phyloP scores from a whole-genome alignment of 306 rosid species.

The Rosa persica region DNA sequence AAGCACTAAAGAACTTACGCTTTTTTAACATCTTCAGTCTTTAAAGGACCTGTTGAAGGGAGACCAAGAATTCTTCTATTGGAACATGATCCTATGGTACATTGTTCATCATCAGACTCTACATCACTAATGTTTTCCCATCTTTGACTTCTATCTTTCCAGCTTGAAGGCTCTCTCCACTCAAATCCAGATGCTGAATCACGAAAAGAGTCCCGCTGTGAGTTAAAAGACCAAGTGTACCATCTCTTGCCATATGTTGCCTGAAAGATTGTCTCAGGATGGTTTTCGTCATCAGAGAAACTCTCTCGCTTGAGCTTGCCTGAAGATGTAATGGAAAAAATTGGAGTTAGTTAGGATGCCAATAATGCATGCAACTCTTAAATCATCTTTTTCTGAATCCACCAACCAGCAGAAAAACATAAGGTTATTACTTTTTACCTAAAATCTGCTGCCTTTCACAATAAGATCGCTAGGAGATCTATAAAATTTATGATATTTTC shows the following conservation, averaged over 20 bases:
- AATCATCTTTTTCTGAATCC: too few species aligned
- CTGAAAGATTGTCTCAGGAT: conserved; percentile 52
- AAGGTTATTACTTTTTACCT: background rate
- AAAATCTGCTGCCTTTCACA: background rate
- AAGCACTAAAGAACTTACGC: conserved; percentile 61
- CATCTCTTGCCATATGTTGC: conserved; percentile 58
- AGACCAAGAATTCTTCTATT: conserved; percentile 78
- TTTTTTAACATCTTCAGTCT: conserved; percentile 77
- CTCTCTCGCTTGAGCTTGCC: conserved; percentile 38
- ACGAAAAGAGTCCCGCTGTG: conserved; percentile 33
- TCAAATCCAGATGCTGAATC: conserved; percentile 55
- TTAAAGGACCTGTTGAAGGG: conserved; percentile 76
- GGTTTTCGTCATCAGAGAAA: conserved; percentile 44
- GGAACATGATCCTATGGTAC: conserved; percentile 46
- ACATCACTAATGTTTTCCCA: conserved; percentile 55
- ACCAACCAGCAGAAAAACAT: background rate
- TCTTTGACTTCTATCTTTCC: conserved; percentile 40
- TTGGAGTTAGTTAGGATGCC: background rate
- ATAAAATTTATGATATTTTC: background rate
- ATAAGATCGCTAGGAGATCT: background rate
- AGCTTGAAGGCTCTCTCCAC: conserved; percentile 52
- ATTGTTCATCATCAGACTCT: conserved; percentile 52
- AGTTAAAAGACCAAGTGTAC: conserved; percentile 59
- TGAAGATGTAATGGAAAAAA: conserved; percentile 22
- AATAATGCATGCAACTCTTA: background rate